Percentiles rank a stretch among this genome's conserved stretches.
phyloP scores from a whole-genome alignment of 768 basidiomycete species.

The Boletellus ananas region DNA sequence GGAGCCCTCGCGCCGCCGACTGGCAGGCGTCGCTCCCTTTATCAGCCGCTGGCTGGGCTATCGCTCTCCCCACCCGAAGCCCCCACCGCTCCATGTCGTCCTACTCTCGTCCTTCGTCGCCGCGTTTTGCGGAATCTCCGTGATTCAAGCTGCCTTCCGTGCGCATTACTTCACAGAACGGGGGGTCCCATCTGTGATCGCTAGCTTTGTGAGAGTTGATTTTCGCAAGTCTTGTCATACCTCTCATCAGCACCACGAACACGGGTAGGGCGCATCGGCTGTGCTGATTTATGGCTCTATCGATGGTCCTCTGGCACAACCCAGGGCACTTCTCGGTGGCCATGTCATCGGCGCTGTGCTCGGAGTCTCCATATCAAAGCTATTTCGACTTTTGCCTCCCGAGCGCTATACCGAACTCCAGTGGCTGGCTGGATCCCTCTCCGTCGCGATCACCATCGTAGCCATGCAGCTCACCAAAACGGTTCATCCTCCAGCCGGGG shows the following conservation, averaged over 20 bases:
- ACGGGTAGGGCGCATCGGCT: conserved; percentile 48
- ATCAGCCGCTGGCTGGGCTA: conserved; percentile 16
- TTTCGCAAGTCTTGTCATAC: not conserved
- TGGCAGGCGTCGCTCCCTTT: not conserved
- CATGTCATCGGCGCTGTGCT: conserved; percentile 38
- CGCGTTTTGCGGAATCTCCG: conserved; percentile 46
- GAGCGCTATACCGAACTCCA: conserved; percentile 41
- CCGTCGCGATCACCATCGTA: conserved; percentile 41
- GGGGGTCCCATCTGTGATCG: conserved; percentile 34
- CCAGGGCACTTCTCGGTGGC: conserved; percentile 47
- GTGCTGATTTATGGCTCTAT: conserved; percentile 53
- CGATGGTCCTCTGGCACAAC: conserved; percentile 51
- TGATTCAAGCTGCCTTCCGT: conserved; percentile 50
- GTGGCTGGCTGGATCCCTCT: conserved; percentile 39
- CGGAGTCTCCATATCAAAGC: conserved; percentile 49
- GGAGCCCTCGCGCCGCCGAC: not conserved
- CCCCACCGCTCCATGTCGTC: conserved; percentile 1
- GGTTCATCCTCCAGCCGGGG: conserved; percentile 55
- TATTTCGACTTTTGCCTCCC: conserved; percentile 44
- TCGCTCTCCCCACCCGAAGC: conserved; percentile 7
- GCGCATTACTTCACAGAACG: conserved; percentile 44
- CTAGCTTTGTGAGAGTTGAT: conserved; percentile 18
- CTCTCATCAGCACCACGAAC: not conserved
- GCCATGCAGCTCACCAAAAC: conserved; percentile 52
- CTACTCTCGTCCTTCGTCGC: conserved; percentile 48